phyloP scores from a whole-genome alignment of 176 grass and related monocot genomes.

The Musa troglodytarum region DNA sequence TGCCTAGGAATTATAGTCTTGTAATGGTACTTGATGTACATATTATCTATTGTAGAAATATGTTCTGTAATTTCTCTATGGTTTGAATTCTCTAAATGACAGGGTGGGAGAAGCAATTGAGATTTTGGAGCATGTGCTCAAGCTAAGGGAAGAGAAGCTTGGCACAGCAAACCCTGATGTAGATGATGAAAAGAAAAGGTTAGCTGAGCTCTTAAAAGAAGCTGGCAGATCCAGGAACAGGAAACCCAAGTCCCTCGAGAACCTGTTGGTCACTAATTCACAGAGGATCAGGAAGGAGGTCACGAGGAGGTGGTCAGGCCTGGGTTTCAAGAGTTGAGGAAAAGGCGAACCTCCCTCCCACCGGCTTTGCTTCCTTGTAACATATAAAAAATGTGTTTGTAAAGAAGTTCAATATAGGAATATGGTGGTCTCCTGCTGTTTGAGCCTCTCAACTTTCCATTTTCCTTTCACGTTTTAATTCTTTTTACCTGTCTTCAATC shows the following conservation, averaged over 20 bases:
- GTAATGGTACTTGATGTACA: not conserved
- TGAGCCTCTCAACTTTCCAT: not conserved
- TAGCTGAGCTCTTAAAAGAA: slow-evolving; percentile 76
- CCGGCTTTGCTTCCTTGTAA: slow-evolving; percentile 2
- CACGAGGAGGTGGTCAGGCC: slow-evolving; percentile 77
- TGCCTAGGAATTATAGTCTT: not conserved
- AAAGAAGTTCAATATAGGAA: slow-evolving; percentile 15
- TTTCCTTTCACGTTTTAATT: slow-evolving; percentile 1
- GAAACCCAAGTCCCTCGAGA: slow-evolving; percentile 81
- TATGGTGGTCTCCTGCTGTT: slow-evolving; percentile 1
- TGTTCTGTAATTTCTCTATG: not conserved
- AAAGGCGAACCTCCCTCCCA: not conserved
- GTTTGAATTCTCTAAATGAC: not conserved
- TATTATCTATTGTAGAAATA: not conserved
- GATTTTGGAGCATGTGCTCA: slow-evolving; percentile 84
- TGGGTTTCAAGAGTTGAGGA: slow-evolving; percentile 66
- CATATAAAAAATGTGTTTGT: slow-evolving; percentile 10
- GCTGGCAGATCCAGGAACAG: slow-evolving; percentile 61
- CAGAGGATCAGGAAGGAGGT: slow-evolving; percentile 63
- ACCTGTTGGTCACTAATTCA: slow-evolving; percentile 43
- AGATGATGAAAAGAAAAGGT: slow-evolving; percentile 85
- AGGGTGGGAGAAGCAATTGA: slow-evolving; percentile 95
- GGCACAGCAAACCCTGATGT: slow-evolving; percentile 90
- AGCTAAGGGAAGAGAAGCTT: slow-evolving; percentile 87
- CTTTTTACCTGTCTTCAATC: not conserved